Evolutionary conservation across 2,329 filamentous ascomycete species (phyloP).

Genomic region (Tolypocladium endophyticum): DNA sequence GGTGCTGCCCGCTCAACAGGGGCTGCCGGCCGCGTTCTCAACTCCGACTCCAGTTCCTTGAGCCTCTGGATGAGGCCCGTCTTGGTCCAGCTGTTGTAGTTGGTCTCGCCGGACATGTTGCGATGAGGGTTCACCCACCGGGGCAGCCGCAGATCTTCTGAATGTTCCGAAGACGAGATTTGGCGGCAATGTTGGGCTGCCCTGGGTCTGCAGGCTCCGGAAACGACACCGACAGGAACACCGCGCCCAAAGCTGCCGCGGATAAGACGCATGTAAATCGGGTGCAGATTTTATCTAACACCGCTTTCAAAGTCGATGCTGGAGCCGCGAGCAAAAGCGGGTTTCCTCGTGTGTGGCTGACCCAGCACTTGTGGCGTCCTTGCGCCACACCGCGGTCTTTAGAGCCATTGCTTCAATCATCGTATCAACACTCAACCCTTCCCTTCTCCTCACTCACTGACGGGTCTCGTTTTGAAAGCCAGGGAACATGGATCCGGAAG

Average conservation of each 20-base stretch:
- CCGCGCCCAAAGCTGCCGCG: conserved; percentile 13
- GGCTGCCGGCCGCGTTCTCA: conserved; percentile 35
- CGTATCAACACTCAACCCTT: neutral
- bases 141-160: neutral
- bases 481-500: conserved; percentile 33
- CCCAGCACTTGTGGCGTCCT: neutral
- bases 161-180: conserved; percentile 5
- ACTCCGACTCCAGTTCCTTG: conserved; percentile 53
- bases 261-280: conserved; percentile 16
- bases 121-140: neutral
- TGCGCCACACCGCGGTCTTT: neutral
- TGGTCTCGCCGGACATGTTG: conserved; percentile 21
- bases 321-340: neutral
- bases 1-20: neutral
- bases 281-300: neutral
- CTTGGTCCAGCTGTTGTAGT: conserved; percentile 59
- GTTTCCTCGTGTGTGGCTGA: neutral
- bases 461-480: neutral
- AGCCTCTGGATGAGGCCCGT: conserved; percentile 60
- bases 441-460: neutral
- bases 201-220: conserved; percentile 4
- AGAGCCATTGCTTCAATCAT: neutral
- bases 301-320: neutral
- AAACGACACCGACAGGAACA: conserved; percentile 11
- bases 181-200: neutral